These are phyloP conservation scores for Priceomyces castillae DNA, from an alignment of 805 yeast genomes.

Conservation along the genomic window DNA sequence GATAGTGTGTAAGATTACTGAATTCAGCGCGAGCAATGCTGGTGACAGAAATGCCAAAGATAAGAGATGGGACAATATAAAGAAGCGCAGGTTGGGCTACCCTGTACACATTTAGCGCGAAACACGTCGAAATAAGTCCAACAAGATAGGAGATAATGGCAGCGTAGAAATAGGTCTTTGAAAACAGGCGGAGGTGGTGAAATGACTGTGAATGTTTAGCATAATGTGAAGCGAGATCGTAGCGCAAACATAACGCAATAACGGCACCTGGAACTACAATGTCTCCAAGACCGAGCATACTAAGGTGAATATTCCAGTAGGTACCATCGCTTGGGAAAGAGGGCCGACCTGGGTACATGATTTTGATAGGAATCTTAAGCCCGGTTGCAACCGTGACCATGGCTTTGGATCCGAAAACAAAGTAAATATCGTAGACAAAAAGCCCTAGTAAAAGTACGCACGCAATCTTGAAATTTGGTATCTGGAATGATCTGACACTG, in stretches of 20 bases:
- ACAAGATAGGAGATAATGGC: conserved; percentile 47
- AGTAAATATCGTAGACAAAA: conserved; percentile 62
- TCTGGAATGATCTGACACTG: conserved; percentile 36
- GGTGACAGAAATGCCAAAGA: conserved; percentile 27
- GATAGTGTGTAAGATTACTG: conserved; percentile 34
- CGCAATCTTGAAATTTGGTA: conserved; percentile 48
- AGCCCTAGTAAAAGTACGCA: conserved; percentile 45
- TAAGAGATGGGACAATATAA: conserved; percentile 54
- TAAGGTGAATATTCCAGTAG: conserved; percentile 14
- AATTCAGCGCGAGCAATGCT: conserved; percentile 45
- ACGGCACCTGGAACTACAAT: conserved; percentile 59
- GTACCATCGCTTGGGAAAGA: background rate
- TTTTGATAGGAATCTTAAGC: conserved; percentile 54
- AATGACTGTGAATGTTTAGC: conserved; percentile 25
- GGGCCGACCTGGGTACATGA: conserved; percentile 39
- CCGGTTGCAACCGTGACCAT: conserved; percentile 62
- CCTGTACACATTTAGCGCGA: conserved; percentile 34
- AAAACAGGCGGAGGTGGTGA: conserved; percentile 37
- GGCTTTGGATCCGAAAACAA: conserved; percentile 60
- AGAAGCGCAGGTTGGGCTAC: conserved; percentile 68
- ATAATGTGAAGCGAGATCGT: conserved; percentile 44
- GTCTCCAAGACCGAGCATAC: conserved; percentile 64
- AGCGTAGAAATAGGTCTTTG: conserved; percentile 45
- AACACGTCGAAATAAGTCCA: conserved; percentile 46
- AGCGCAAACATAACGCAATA: conserved; percentile 52